Evolutionary conservation across 2,329 filamentous ascomycete genomes (phyloP), one percentile per base, ranked within the genome.

Genomic region (Neophaeococcomyces mojaviensis): DNA sequence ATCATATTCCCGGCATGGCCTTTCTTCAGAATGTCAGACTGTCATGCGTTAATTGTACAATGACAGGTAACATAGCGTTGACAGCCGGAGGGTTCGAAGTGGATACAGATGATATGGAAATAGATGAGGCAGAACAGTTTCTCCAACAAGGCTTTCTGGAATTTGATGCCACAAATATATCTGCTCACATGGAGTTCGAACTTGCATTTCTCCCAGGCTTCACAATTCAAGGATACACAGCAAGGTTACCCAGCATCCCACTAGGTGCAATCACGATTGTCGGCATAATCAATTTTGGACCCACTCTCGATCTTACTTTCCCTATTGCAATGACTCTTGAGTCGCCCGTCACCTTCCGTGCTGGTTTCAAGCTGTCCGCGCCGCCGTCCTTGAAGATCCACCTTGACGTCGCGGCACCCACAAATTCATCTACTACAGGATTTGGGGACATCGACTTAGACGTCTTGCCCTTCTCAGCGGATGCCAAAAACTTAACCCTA

Each of bases 151-250:
- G 54, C 2, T 37, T 31, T n/a, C 33, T 58, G 4, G 48, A 55
- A 30, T 44, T 55, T 4, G 42, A 49, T 22, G 46, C 54, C 2
- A 51, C 50, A 7, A 39, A 45, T 10, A 33, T 58, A 18, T 54
- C 50, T 30, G 48, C 54, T 8, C 53, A 53, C 20, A 45, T 58
- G 38, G 52, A 58, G 30, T 51, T 58, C 28, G 49, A 47, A 49
- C 31, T 30, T 57, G 10, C 41, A 50, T n/a, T 28, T 43, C 6
- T 41, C 32, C 18, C 37, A 47, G 30, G 43, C 48, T 16, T 36
- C 47, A 24, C 31, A 48, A n/a, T 48, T 51, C 9, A 10, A 10
- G 34, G 18, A 36, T 53, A 54, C n/a, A 43, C 53, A 6, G 45
- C 52, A 5, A 44, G 48, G 12, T 42, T 58, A 30, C 55, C 55